Evolutionary conservation across 495 filamentous ascomycete genomes (phyloP).

Genomic region (Friedmanniomyces endolithicus): DNA sequence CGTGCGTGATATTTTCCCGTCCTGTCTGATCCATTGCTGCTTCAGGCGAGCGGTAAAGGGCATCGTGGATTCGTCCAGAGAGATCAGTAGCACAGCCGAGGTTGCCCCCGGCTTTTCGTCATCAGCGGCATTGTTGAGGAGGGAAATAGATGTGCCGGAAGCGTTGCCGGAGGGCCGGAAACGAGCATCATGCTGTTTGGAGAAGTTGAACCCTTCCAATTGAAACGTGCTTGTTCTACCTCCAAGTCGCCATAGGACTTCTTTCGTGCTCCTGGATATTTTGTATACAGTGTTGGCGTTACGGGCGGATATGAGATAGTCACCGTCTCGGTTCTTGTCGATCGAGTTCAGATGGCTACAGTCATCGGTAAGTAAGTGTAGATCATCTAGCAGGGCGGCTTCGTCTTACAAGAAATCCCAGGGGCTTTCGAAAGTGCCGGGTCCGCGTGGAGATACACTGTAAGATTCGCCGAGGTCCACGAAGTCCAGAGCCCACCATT

Average conservation of each 20-base stretch:
- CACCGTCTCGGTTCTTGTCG: conserved; percentile 12
- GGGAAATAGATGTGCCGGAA: neutral
- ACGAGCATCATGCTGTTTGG: conserved; percentile 8
- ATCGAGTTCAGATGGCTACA: conserved; percentile 18
- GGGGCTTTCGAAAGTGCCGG: neutral
- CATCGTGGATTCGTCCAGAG: neutral
- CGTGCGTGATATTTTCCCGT: neutral
- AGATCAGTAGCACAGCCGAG: neutral
- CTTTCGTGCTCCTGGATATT: conserved; percentile 6
- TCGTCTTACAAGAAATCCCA: neutral
- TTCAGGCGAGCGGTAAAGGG: neutral
- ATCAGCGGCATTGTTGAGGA: neutral
- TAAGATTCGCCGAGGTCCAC: too few relatives aligned
- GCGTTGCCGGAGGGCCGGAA: neutral
- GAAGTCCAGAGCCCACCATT: too few relatives aligned
- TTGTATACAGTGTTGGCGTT: conserved; percentile 10
- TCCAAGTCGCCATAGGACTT: conserved; percentile 18
- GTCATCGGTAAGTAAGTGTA: neutral
- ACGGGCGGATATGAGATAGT: conserved; percentile 18
- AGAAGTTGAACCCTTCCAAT: conserved; percentile 4
- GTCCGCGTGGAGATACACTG: too few relatives aligned
- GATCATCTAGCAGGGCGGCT: neutral
- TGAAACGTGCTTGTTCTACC: conserved; percentile 8
- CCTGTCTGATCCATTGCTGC: neutral
- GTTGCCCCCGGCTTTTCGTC: too few relatives aligned